These are phyloP conservation scores for Cicer pinnatifidum DNA, from an alignment of 306 rosid genomes.

Conservation along the genomic window DNA sequence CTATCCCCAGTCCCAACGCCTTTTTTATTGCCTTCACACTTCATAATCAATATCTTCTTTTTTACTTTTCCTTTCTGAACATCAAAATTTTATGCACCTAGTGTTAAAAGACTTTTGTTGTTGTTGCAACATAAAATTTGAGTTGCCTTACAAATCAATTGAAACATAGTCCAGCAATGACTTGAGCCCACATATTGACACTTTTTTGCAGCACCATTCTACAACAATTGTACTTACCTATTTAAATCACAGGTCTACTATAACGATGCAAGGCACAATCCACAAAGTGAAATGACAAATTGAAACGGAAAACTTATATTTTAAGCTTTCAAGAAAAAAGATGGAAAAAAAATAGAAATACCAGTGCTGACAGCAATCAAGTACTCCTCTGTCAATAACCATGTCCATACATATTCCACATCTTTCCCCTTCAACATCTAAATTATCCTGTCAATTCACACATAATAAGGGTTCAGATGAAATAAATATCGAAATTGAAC, in stretches of 20 bases:
- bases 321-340: constrained; percentile 27
- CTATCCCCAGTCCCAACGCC: too few species aligned
- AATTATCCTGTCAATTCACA: constrained; percentile 60
- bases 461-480: constrained; percentile 10
- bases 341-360: constrained; percentile 45
- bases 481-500: constrained; percentile 21
- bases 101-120: not conserved
- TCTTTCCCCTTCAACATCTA: constrained; percentile 64
- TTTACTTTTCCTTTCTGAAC: not conserved
- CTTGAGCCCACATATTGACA: constrained; percentile 21
- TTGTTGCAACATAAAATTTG: not conserved
- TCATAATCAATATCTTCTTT: constrained; percentile 8
- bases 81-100: not conserved
- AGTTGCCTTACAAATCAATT: not conserved
- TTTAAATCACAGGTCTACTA: not conserved
- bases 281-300: constrained; percentile 17
- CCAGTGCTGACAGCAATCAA: constrained; percentile 99
- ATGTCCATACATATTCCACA: constrained; percentile 98
- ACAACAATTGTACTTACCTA: not conserved
- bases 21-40: not conserved
- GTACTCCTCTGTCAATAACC: constrained; percentile 86
- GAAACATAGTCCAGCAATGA: constrained; percentile 34
- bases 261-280: constrained; percentile 3
- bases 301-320: not conserved
- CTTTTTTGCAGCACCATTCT: constrained; percentile 28